phyloP scores from a whole-genome alignment of 2,329 filamentous ascomycete genomes.

The Talaromyces sp. region DNA sequence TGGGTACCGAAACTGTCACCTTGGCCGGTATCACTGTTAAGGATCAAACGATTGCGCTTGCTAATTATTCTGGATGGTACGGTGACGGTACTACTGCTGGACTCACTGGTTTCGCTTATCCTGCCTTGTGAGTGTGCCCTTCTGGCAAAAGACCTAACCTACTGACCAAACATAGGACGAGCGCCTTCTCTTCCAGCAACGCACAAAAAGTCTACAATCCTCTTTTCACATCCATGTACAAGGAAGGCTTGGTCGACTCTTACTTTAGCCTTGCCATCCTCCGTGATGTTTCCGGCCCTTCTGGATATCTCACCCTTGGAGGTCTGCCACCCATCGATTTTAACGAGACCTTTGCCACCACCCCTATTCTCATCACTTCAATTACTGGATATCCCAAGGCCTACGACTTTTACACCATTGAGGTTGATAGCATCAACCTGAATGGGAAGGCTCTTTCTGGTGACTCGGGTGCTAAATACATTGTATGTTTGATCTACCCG shows the following conservation, averaged over 20 bases:
- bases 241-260: slow-evolving; percentile 41
- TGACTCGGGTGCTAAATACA: slow-evolving; percentile 18
- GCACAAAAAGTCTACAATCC: slow-evolving; percentile 44
- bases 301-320: slow-evolving; percentile 49
- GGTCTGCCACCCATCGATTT: slow-evolving; percentile 47
- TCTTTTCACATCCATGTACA: slow-evolving; percentile 51
- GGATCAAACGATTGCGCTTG: slow-evolving; percentile 48
- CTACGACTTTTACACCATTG: slow-evolving; percentile 22
- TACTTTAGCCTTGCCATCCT: slow-evolving; percentile 51
- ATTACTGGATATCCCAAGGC: slow-evolving; percentile 18
- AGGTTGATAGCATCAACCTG: slow-evolving; percentile 21
- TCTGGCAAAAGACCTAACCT: background rate
- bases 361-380: slow-evolving; percentile 22
- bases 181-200: slow-evolving; percentile 22
- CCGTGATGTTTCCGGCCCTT: slow-evolving; percentile 24
- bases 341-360: slow-evolving; percentile 31
- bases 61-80: slow-evolving; percentile 42
- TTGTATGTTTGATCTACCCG: slow-evolving; percentile 14
- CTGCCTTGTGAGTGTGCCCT: slow-evolving; percentile 31
- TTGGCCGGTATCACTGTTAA: slow-evolving; percentile 45
- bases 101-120: slow-evolving; percentile 52
- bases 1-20: slow-evolving; percentile 26
- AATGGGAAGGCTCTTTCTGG: slow-evolving; percentile 17
- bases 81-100: slow-evolving; percentile 49
- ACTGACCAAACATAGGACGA: slow-evolving; percentile 16